These are phyloP conservation scores for Penicillium concentricum DNA, from an alignment of 2,329 filamentous ascomycete species.

Conservation along the genomic window DNA sequence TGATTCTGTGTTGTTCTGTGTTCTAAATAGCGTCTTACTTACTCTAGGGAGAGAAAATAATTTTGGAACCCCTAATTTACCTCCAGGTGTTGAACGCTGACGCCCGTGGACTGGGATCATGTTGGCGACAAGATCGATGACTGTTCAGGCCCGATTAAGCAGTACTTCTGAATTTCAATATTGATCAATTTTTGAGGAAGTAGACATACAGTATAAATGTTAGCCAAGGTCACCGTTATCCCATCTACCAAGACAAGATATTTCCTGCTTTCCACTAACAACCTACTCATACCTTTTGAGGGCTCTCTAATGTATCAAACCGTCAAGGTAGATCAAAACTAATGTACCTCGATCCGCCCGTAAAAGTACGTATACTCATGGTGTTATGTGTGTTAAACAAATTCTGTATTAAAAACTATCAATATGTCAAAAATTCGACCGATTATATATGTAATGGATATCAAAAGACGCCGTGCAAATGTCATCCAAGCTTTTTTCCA, in stretches of 20 bases:
- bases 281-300: background rate
- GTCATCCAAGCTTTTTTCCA: background rate
- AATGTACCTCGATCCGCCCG: background rate
- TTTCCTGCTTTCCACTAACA: background rate
- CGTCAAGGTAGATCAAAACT: background rate
- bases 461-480: constrained; percentile 1
- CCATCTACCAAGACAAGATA: background rate
- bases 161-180: background rate
- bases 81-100: background rate
- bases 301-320: background rate
- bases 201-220: background rate
- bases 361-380: background rate
- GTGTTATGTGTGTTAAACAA: background rate
- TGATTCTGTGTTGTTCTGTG: too few relatives aligned
- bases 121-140: background rate
- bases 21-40: background rate
- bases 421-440: background rate
- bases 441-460: constrained; percentile 1
- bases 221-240: background rate
- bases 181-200: background rate
- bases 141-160: background rate
- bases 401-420: background rate
- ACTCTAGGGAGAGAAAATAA: background rate
- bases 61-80: background rate
- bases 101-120: background rate